A percentile compares a stretch with the other conserved stretches of the same genome.
These are phyloP conservation scores for Candida berthetii DNA, from an alignment of 805 yeast genomes.

Conservation along the genomic window DNA sequence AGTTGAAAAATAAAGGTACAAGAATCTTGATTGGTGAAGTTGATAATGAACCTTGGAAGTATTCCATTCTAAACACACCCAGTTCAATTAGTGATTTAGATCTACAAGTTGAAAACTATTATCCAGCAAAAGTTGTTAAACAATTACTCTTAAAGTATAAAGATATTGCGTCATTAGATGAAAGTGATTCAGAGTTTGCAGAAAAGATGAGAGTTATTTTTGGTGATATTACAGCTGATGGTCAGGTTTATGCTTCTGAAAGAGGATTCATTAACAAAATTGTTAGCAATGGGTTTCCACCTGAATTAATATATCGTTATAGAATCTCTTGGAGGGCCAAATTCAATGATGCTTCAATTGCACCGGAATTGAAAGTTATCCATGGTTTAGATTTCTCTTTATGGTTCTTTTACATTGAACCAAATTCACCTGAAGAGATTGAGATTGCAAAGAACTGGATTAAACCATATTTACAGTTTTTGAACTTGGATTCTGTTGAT, in stretches of 20 bases:
- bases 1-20: slow-evolving; percentile 13
- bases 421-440: background rate
- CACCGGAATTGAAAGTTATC: slow-evolving; percentile 1
- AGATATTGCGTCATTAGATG: slow-evolving; percentile 8
- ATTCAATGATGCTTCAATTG: slow-evolving; percentile 14
- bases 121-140: slow-evolving; percentile 22
- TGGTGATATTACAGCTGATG: slow-evolving; percentile 30
- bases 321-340: slow-evolving; percentile 23
- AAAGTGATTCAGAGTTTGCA: slow-evolving; percentile 10
- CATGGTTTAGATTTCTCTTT: background rate
- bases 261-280: slow-evolving; percentile 28
- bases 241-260: slow-evolving; percentile 31
- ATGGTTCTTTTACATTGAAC: background rate
- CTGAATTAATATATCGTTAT: slow-evolving; percentile 22
- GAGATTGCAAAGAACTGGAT: background rate
- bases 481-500: background rate
- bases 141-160: slow-evolving; percentile 20
- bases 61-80: slow-evolving; percentile 26
- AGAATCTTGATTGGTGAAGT: slow-evolving; percentile 28
- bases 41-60: slow-evolving; percentile 25
- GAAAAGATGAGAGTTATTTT: slow-evolving; percentile 18
- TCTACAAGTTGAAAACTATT: slow-evolving; percentile 29
- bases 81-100: slow-evolving; percentile 19
- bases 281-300: slow-evolving; percentile 20
- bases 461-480: background rate